phyloP scores from a whole-genome alignment of 257 asterid species.

The Henckelia pumila region DNA sequence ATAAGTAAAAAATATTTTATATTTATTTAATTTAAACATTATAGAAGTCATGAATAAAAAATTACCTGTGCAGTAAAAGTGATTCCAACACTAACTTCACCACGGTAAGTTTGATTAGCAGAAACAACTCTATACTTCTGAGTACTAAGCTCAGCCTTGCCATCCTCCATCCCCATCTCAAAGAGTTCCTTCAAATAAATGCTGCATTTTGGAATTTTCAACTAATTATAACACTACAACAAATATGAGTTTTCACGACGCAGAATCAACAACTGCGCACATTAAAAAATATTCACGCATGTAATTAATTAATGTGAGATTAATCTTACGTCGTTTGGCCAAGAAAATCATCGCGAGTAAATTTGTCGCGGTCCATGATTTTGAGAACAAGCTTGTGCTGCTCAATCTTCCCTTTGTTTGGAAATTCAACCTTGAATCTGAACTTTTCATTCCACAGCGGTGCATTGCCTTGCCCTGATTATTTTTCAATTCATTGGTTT shows the following conservation, averaged over 20 bases:
- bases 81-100: slow-evolving; percentile 60
- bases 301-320: too few relatives aligned
- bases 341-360: background rate
- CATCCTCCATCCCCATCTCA: slow-evolving; percentile 53
- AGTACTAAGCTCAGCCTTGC: slow-evolving; percentile 49
- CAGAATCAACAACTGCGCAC: too few relatives aligned
- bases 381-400: background rate
- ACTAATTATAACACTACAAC: too few relatives aligned
- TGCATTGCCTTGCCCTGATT: background rate
- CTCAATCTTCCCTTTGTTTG: background rate
- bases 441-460: background rate
- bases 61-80: slow-evolving; percentile 43
- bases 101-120: slow-evolving; percentile 40
- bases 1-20: too few relatives aligned
- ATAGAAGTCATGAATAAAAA: background rate
- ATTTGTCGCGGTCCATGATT: background rate
- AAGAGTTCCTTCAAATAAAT: slow-evolving; percentile 57
- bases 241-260: too few relatives aligned
- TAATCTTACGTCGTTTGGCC: background rate
- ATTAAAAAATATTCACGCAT: too few relatives aligned
- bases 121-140: slow-evolving; percentile 52
- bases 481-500: too few relatives aligned
- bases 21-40: too few relatives aligned
- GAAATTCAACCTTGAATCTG: background rate
- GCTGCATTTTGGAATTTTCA: slow-evolving; percentile 26